Evolutionary conservation across 23 red algal genomes (phyloP).

Genomic region (Agarophyton chilense): DNA sequence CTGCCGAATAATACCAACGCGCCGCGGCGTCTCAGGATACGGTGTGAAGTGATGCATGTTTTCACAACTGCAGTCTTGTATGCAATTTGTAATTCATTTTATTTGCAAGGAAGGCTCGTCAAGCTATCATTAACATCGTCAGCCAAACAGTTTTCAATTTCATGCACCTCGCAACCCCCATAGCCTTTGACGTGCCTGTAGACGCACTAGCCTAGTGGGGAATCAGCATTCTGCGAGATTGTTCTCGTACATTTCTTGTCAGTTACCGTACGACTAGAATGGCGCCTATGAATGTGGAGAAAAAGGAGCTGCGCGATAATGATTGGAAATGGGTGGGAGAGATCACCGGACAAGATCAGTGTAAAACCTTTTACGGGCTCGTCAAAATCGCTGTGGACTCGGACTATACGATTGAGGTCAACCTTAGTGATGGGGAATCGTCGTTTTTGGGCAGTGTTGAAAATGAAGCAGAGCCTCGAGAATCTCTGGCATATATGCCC

Average conservation of each 20-base stretch:
- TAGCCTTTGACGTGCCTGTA: too few species aligned
- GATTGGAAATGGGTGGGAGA: conserved; percentile 10
- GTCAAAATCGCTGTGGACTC: not conserved
- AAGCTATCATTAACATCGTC: too few species aligned
- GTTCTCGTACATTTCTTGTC: not conserved
- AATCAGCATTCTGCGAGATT: too few species aligned
- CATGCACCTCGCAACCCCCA: too few species aligned
- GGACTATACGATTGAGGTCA: not conserved
- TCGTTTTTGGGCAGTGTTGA: not conserved
- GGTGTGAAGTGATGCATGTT: too few species aligned
- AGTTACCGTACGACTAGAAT: not conserved
- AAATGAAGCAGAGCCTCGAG: not conserved
- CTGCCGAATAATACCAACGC: too few species aligned
- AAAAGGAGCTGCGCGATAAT: not conserved
- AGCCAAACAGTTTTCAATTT: too few species aligned
- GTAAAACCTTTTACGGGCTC: not conserved
- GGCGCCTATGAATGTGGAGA: not conserved
- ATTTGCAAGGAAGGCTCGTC: too few species aligned
- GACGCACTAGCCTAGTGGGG: too few species aligned
- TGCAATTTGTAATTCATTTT: too few species aligned
- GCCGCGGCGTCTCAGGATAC: too few species aligned
- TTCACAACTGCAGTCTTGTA: too few species aligned
- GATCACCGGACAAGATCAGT: not conserved
- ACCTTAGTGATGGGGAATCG: not conserved
- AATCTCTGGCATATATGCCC: not conserved